phyloP scores from a whole-genome alignment of 345 rosid genomes.

The Eucalyptus cloeziana region DNA sequence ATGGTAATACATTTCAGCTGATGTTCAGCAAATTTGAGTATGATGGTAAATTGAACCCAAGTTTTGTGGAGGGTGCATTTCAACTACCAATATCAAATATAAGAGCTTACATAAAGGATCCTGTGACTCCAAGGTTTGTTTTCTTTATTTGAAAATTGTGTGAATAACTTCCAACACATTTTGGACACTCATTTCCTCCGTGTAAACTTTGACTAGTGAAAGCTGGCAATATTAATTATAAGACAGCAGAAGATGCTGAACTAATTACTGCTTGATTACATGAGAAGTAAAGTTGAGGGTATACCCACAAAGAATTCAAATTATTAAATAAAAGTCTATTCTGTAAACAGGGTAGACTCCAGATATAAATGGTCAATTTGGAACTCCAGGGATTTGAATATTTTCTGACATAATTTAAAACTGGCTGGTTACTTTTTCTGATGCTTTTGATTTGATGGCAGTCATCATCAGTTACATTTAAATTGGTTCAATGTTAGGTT shows the following conservation, averaged over 20 bases:
- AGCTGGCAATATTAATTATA: background rate
- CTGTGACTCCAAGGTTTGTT: conserved; percentile 77
- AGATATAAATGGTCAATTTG: background rate
- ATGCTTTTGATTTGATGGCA: background rate
- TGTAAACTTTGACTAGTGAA: background rate
- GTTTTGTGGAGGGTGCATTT: conserved; percentile 77
- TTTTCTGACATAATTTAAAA: background rate
- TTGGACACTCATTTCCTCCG: background rate
- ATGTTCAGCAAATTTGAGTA: conserved; percentile 98
- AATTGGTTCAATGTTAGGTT: conserved; percentile 31
- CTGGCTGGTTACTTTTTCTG: background rate
- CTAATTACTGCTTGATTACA: background rate
- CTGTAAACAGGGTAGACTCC: background rate
- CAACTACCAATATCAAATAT: conserved; percentile 71
- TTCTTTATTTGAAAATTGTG: conserved; percentile 82
- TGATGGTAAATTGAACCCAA: conserved; percentile 87
- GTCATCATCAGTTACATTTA: background rate
- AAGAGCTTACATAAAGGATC: conserved; percentile 57
- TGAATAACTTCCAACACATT: conserved; percentile 36
- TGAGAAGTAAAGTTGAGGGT: background rate
- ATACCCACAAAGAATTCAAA: background rate
- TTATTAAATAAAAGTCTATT: background rate
- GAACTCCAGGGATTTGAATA: background rate
- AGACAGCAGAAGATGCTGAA: background rate
- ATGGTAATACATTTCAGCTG: conserved; percentile 32